Evolutionary conservation across 768 basidiomycete genomes (phyloP).

Genomic region (Tylopilus vinaceipallidus): DNA sequence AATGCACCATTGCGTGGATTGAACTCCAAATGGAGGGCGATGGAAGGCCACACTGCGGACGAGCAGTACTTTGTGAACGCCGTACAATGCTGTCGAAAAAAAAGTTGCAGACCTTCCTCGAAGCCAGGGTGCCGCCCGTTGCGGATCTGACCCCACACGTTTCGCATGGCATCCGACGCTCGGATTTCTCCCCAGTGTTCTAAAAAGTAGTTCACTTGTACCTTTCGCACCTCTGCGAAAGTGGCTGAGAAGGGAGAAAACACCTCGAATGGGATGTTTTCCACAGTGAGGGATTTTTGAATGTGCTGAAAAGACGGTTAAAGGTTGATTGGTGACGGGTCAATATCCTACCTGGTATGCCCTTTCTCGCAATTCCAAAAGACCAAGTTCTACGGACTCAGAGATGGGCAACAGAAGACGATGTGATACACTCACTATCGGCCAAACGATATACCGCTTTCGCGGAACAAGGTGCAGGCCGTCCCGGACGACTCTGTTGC

Average conservation of each 20-base stretch:
- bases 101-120: constrained; percentile 63
- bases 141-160: constrained; percentile 83
- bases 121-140: constrained; percentile 83
- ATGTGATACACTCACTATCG: constrained; percentile 57
- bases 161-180: constrained; percentile 76
- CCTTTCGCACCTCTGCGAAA: constrained; percentile 80
- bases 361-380: constrained; percentile 68
- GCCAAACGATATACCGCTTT: constrained; percentile 84
- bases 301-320: constrained; percentile 54
- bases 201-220: constrained; percentile 77
- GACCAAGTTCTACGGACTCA: constrained; percentile 55
- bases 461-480: constrained; percentile 75
- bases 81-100: background rate
- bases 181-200: constrained; percentile 83
- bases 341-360: constrained; percentile 49
- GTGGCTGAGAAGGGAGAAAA: constrained; percentile 84
- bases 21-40: constrained; percentile 62
- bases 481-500: constrained; percentile 56
- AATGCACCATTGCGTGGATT: constrained; percentile 37
- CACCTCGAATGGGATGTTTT: constrained; percentile 83
- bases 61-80: constrained; percentile 12
- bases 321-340: background rate
- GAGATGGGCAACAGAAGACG: background rate
- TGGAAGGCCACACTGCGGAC: constrained; percentile 67
- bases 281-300: constrained; percentile 65